These are phyloP conservation scores for Chlorophyllum brunneum DNA, from an alignment of 768 basidiomycete species.

Conservation along the genomic window DNA sequence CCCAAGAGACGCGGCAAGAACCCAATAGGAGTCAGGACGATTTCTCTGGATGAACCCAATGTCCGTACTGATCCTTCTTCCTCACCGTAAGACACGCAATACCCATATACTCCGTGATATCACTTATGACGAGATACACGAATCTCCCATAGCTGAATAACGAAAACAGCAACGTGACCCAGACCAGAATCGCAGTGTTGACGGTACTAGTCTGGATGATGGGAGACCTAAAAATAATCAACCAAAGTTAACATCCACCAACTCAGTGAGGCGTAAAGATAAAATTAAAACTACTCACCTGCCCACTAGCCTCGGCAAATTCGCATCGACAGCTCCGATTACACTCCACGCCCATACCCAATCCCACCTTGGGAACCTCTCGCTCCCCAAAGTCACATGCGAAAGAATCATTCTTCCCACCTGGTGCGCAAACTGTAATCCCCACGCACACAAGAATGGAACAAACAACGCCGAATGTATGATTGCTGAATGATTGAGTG, in stretches of 20 bases:
- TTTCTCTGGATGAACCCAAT: constrained; percentile 14
- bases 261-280: background rate
- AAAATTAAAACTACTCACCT: constrained; percentile 42
- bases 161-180: constrained; percentile 64
- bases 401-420: constrained; percentile 92
- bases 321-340: constrained; percentile 79
- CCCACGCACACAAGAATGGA: constrained; percentile 91
- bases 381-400: constrained; percentile 70
- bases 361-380: constrained; percentile 84
- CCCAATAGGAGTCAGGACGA: background rate
- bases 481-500: constrained; percentile 57
- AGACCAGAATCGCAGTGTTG: constrained; percentile 69
- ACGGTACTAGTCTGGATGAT: constrained; percentile 67
- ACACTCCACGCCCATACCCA: constrained; percentile 82
- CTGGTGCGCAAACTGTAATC: constrained; percentile 85
- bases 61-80: constrained; percentile 62
- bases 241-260: constrained; percentile 1
- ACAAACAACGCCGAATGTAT: constrained; percentile 75
- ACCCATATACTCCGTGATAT: constrained; percentile 89
- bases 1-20: background rate
- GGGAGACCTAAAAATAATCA: constrained; percentile 53
- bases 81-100: constrained; percentile 93
- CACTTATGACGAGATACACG: constrained; percentile 75
- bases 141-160: constrained; percentile 72
- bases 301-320: constrained; percentile 62